Percentiles rank a stretch among this genome's conserved stretches.
Conservation (phyloP, 2,329 filamentous ascomycete genomes). For the Alternaria ethzedia region DNA sequence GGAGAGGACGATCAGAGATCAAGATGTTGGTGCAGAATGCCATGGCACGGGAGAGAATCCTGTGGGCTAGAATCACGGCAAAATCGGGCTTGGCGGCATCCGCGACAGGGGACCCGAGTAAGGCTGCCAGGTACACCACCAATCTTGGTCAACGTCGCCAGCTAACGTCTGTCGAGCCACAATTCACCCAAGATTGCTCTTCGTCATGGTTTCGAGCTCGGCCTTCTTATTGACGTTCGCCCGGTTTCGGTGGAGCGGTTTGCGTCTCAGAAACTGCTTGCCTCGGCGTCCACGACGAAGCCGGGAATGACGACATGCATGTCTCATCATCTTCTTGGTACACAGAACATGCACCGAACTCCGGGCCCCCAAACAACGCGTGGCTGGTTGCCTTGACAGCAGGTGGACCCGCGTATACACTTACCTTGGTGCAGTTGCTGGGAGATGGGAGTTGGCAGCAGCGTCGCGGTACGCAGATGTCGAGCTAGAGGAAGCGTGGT, state of each 20-base stretch:
- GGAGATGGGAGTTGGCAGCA: background rate
- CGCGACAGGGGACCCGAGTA: background rate
- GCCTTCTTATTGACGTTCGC: background rate
- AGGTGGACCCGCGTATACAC: constrained; percentile 2
- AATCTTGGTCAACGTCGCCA: background rate
- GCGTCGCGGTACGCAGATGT: background rate
- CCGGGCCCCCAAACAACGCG: background rate
- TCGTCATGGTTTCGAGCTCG: background rate
- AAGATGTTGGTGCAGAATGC: background rate
- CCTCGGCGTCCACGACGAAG: background rate
- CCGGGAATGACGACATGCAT: constrained; percentile 18
- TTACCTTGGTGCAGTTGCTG: background rate
- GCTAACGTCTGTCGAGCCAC: background rate
- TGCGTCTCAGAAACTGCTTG: constrained; percentile 3
- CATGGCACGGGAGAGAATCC: background rate
- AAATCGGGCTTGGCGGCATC: constrained; percentile 1
- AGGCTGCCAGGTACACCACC: background rate
- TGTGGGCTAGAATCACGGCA: background rate
- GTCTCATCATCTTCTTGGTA: constrained; percentile 11
- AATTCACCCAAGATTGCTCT: background rate
- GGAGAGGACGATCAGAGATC: background rate
- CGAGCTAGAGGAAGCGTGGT: background rate
- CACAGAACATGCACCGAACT: background rate
- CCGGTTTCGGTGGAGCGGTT: background rate
- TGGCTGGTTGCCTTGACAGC: constrained; percentile 15